Evolutionary conservation across 2,329 filamentous ascomycete genomes (phyloP).

Genomic region (Aspergillus fischeri): DNA sequence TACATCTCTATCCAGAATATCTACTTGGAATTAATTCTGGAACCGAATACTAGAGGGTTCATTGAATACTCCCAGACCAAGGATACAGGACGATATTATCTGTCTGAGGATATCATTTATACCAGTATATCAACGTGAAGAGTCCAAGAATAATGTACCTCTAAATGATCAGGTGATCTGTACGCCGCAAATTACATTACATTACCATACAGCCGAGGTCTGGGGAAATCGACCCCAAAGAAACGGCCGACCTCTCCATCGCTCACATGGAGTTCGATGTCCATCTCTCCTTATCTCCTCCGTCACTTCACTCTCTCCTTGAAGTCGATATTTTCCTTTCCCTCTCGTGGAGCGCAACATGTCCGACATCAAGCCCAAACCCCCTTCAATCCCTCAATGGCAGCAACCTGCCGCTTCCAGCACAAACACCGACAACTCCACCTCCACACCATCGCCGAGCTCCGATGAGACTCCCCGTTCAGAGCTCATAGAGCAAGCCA

Average conservation of each 20-base stretch:
- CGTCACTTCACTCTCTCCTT: not conserved
- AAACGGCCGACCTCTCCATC: not conserved
- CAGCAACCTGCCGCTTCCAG: slow-evolving; percentile 32
- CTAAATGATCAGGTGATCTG: not conserved
- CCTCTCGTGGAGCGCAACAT: slow-evolving; percentile 17
- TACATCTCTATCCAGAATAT: not conserved
- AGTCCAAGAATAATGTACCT: no score
- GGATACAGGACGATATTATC: no score
- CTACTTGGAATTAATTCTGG: no score
- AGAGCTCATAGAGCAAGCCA: slow-evolving; percentile 61
- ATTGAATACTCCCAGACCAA: no score
- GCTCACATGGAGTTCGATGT: slow-evolving; percentile 6
- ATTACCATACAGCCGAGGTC: slow-evolving; percentile 17
- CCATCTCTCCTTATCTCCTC: slow-evolving; percentile 5
- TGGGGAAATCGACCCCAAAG: not conserved
- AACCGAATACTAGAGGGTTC: no score
- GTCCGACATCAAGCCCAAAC: slow-evolving; percentile 31
- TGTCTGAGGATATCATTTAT: no score
- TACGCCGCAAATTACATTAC: not conserved
- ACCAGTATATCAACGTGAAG: not conserved
- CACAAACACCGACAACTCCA: slow-evolving; percentile 28
- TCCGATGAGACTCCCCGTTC: slow-evolving; percentile 27
- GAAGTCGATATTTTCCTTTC: not conserved
- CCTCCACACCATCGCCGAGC: slow-evolving; percentile 21
- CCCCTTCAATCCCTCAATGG: slow-evolving; percentile 38